Conservation (phyloP, 2,329 filamentous ascomycete genomes). For the Aspergillus vadensis region DNA sequence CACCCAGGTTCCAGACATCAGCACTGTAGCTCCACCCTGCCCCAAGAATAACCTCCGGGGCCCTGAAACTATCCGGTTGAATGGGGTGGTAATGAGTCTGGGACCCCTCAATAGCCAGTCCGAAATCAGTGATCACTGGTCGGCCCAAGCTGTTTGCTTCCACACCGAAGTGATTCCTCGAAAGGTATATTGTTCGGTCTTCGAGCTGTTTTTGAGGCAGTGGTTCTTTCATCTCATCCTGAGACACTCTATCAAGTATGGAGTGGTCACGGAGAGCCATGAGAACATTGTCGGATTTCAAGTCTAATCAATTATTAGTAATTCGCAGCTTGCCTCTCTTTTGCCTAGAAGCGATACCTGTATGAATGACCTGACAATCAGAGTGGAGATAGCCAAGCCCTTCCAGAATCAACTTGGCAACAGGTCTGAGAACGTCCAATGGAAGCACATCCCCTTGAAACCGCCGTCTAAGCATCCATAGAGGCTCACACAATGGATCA, state of each 20-base stretch:
- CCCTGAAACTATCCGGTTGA: background rate
- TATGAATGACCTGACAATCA: constrained; percentile 44
- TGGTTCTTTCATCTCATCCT: background rate
- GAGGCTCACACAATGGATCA: constrained; percentile 37
- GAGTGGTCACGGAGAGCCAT: background rate
- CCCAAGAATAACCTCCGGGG: background rate
- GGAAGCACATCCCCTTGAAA: constrained; percentile 30
- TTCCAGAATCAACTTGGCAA: constrained; percentile 38
- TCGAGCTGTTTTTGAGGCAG: background rate
- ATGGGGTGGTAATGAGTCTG: background rate
- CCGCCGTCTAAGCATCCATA: constrained; percentile 34
- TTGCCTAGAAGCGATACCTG: constrained; percentile 21
- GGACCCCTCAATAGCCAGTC: background rate
- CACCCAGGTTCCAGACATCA: background rate
- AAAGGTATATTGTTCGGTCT: background rate
- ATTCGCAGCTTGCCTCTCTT: background rate
- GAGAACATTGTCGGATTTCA: background rate
- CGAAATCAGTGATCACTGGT: background rate
- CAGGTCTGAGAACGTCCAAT: constrained; percentile 30
- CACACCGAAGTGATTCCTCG: background rate
- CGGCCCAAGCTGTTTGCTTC: background rate
- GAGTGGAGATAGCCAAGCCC: constrained; percentile 46
- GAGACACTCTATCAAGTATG: background rate
- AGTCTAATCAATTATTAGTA: constrained; percentile 11
- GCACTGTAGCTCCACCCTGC: background rate